Conservation (phyloP, 1,284 basidiomycete genomes). For the Melampsora medusae region DNA sequence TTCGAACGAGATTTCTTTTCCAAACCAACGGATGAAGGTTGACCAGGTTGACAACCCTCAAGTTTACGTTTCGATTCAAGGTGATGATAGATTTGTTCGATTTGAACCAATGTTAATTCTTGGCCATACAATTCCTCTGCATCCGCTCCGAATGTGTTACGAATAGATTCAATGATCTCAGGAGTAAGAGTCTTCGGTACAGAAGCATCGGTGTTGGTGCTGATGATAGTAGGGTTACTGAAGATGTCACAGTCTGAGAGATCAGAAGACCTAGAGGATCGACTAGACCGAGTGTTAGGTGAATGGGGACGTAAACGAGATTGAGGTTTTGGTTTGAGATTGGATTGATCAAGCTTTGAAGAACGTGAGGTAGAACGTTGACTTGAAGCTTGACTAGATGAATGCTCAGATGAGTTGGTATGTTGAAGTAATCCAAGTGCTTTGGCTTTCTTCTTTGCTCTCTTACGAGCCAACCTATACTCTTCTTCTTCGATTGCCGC, state of each 20-base stretch:
- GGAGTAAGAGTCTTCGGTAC: background rate
- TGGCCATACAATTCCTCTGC: background rate
- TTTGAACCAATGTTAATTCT: conserved; percentile 1
- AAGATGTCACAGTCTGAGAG: background rate
- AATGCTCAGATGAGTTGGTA: background rate
- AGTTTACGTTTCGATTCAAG: background rate
- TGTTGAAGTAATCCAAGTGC: background rate
- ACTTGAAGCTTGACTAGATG: background rate
- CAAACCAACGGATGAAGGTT: too few species aligned
- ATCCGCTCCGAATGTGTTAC: background rate
- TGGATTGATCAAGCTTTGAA: background rate
- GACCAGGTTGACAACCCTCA: too few species aligned
- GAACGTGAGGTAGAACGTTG: background rate
- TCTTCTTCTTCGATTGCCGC: background rate
- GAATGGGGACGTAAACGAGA: background rate
- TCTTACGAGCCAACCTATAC: background rate
- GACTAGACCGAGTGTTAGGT: background rate
- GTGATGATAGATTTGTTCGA: conserved; percentile 7
- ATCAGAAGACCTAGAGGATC: too few species aligned
- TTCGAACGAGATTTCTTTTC: too few species aligned
- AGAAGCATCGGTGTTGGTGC: background rate
- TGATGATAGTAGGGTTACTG: background rate
- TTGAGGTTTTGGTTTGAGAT: background rate
- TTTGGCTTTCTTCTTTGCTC: background rate
- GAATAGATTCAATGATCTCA: background rate